Evolutionary conservation across 2,329 filamentous ascomycete genomes (phyloP).

Genomic region (Trichoderma oligosporum): DNA sequence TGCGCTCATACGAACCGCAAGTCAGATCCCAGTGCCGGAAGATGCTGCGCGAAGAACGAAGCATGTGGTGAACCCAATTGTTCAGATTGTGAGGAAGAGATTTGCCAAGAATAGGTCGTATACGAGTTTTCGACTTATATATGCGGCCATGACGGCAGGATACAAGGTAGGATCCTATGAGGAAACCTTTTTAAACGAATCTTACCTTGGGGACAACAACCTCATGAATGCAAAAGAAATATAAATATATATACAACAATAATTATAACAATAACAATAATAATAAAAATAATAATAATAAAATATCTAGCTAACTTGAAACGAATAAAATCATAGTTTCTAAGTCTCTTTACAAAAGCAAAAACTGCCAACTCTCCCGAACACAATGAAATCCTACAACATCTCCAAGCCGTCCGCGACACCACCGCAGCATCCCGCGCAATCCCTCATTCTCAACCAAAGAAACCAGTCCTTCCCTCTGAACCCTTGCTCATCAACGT

Average conservation of each 20-base stretch:
- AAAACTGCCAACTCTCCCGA: conserved; percentile 38
- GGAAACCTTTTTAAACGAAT: background rate
- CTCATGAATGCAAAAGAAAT: background rate
- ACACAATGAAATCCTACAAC: conserved; percentile 39
- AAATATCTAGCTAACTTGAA: no score
- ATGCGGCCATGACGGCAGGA: conserved; percentile 60
- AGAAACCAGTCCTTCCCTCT: conserved; percentile 21
- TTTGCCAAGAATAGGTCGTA: conserved; percentile 60
- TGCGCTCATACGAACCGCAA: conserved; percentile 60
- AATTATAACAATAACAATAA: no score
- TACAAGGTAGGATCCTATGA: conserved; percentile 57
- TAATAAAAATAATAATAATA: no score
- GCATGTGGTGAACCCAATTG: conserved; percentile 42
- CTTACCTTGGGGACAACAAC: background rate
- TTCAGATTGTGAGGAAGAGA: conserved; percentile 55
- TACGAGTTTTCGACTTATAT: conserved; percentile 57
- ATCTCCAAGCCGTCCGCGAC: conserved; percentile 33
- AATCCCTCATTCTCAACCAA: conserved; percentile 20
- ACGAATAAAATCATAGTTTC: conserved; percentile 33
- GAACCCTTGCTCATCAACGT: conserved; percentile 36
- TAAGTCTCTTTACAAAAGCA: conserved; percentile 40
- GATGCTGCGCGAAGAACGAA: conserved; percentile 30
- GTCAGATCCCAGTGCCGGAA: conserved; percentile 49
- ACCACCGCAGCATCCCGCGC: conserved; percentile 22
- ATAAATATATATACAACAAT: no score